Evolutionary conservation across 805 yeast genomes (phyloP).

Genomic region (Vanderwaltozyma yarrowii): DNA sequence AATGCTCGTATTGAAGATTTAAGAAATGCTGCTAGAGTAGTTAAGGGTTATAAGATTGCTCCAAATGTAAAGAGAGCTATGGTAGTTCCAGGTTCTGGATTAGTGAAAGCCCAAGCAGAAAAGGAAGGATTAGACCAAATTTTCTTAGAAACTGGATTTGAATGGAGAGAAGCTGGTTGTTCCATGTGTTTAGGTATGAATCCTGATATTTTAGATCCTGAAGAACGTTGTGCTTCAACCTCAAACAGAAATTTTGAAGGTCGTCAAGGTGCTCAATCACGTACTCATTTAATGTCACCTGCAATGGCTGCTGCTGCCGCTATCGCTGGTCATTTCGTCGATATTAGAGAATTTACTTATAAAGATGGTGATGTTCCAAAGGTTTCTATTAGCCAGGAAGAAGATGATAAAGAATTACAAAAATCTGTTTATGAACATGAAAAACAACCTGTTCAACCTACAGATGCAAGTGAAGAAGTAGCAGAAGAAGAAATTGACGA

Average conservation of each 20-base stretch:
- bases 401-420: constrained; percentile 49
- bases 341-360: constrained; percentile 74
- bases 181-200: constrained; percentile 99
- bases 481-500: constrained; percentile 50
- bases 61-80: constrained; percentile 68
- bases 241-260: constrained; percentile 99
- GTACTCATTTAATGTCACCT: constrained; percentile 97
- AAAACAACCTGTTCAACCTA: constrained; percentile 39
- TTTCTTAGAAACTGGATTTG: constrained; percentile 86
- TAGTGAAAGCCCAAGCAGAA: constrained; percentile 90
- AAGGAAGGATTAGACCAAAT: constrained; percentile 87
- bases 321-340: constrained; percentile 79
- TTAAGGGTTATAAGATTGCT: constrained; percentile 82
- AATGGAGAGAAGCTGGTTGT: constrained; percentile 99
- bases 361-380: constrained; percentile 50
- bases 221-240: constrained; percentile 97
- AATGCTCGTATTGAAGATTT: constrained; percentile 96
- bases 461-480: constrained; percentile 35
- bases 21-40: constrained; percentile 90
- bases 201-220: constrained; percentile 90
- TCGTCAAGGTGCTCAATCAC: constrained; percentile 92
- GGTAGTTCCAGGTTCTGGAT: constrained; percentile 97
- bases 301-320: constrained; percentile 99
- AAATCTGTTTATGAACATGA: constrained; percentile 57
- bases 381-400: constrained; percentile 34